phyloP scores from a whole-genome alignment of 164 flowering plant genomes.

The Warburgia ugandensis region DNA sequence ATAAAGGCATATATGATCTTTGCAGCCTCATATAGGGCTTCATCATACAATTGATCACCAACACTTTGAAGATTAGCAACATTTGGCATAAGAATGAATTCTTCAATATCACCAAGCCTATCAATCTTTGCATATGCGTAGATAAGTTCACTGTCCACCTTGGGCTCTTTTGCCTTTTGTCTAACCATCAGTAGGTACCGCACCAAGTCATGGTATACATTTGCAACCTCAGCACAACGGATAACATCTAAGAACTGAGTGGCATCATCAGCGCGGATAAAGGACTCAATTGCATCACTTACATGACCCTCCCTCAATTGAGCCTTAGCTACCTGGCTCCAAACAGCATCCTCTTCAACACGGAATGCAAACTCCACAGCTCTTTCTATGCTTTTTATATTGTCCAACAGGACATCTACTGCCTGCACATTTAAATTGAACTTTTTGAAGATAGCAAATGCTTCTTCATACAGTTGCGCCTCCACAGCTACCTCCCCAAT shows the following conservation, averaged over 20 bases:
- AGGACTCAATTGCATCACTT: constrained; percentile 98
- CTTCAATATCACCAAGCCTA: constrained; percentile 91
- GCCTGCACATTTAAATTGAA: constrained; percentile 97
- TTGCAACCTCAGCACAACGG: constrained; percentile 72
- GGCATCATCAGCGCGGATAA: constrained; percentile 97
- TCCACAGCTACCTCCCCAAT: constrained; percentile 99
- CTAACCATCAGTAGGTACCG: constrained; percentile 95
- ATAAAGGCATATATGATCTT: constrained; percentile 92
- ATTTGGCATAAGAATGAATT: constrained; percentile 97
- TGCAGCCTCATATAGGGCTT: constrained; percentile 91
- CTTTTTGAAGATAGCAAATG: constrained; percentile 94
- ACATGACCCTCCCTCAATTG: constrained; percentile 90
- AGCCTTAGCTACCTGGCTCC: constrained; percentile 99
- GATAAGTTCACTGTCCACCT: constrained; percentile 97
- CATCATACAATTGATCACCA: constrained; percentile 93
- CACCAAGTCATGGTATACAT: constrained; percentile 92
- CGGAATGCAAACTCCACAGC: constrained; percentile 99
- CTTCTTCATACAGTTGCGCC: constrained; percentile 92
- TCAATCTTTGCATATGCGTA: constrained; percentile 99
- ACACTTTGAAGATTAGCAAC: constrained; percentile 97
- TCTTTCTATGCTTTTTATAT: constrained; percentile 76
- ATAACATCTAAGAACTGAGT: constrained; percentile 92
- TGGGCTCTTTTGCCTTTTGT: constrained; percentile 91
- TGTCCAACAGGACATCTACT: constrained; percentile 89
- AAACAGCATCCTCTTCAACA: constrained; percentile 99